Evolutionary conservation across 2,329 filamentous ascomycete species (phyloP).

Genomic region (Xylariaceae sp.): DNA sequence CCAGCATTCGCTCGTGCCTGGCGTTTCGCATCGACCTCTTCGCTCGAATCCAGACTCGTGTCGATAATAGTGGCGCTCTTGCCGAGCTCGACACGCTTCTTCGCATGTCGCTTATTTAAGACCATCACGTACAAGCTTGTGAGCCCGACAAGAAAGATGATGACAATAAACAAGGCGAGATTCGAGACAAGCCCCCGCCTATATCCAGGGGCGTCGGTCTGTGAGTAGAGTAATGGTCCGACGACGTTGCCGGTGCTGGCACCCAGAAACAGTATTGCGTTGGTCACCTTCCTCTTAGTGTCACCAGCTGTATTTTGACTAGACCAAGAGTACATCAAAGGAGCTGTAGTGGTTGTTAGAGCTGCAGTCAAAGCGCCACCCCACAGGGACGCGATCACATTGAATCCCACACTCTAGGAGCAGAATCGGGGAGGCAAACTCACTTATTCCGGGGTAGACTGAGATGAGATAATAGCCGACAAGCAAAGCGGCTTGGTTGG

Average conservation of each 20-base stretch:
- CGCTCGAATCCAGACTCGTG: conserved; percentile 51
- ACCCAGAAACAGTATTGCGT: not conserved
- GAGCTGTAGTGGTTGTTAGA: not conserved
- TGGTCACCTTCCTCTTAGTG: not conserved
- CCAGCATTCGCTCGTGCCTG: not conserved
- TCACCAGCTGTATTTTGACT: not conserved
- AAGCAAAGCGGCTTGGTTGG: conserved; percentile 37
- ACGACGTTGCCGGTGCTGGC: not conserved
- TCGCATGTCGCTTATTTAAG: conserved; percentile 17
- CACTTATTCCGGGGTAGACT: conserved; percentile 54
- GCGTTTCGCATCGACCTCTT: conserved; percentile 35
- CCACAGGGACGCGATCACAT: not conserved
- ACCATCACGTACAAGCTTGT: conserved; percentile 22
- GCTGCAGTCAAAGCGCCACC: not conserved
- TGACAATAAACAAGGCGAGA: conserved; percentile 55
- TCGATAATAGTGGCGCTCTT: conserved; percentile 58
- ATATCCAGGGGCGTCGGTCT: conserved; percentile 32
- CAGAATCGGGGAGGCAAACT: conserved; percentile 15
- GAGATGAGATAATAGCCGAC: conserved; percentile 39
- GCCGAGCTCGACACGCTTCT: conserved; percentile 49
- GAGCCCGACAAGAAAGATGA: conserved; percentile 48
- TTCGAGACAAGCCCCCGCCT: conserved; percentile 55
- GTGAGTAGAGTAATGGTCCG: not conserved
- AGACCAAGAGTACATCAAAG: not conserved
- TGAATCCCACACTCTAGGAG: no score